A percentile compares a stretch with the other conserved stretches of the same genome.
These are phyloP conservation scores for Streptanthus diversifolius DNA, from an alignment of 345 rosid genomes.

Conservation along the genomic window DNA sequence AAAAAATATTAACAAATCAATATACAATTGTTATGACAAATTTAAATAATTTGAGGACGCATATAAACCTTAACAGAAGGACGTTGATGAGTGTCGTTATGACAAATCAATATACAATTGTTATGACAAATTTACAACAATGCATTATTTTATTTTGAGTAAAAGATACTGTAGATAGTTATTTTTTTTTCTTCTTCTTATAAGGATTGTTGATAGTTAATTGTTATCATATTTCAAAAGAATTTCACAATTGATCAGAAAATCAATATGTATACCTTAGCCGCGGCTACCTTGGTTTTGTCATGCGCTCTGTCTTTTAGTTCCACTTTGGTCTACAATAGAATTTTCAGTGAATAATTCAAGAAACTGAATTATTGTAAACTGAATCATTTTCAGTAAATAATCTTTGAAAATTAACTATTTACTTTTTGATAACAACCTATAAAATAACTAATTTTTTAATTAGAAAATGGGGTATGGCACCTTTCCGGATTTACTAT, in stretches of 20 bases:
- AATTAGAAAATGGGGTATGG: neutral
- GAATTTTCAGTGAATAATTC: neutral
- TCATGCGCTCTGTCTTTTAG: slow-evolving; percentile 19
- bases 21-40: neutral
- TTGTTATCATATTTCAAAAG: neutral
- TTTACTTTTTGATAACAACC: neutral
- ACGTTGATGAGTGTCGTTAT: neutral
- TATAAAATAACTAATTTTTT: neutral
- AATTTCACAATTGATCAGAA: neutral
- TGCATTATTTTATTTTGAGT: neutral
- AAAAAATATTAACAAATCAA: neutral
- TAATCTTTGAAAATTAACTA: neutral
- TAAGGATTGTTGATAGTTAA: neutral
- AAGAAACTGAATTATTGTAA: neutral
- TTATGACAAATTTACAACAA: no score
- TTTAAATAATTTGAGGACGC: neutral
- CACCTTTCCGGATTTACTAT: neutral
- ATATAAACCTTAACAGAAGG: neutral
- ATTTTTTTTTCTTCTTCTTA: no score
- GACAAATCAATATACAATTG: no score
- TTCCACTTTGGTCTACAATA: slow-evolving; percentile 29
- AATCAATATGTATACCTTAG: slow-evolving; percentile 17
- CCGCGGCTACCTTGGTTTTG: slow-evolving; percentile 17
- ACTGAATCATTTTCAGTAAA: no score
- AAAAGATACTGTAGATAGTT: neutral